A percentile compares a stretch with the other conserved stretches of the same genome.
These are phyloP conservation scores for Leptomonas pyrrhocoris DNA, from an alignment of 208 protist genomes.

Conservation along the genomic window DNA sequence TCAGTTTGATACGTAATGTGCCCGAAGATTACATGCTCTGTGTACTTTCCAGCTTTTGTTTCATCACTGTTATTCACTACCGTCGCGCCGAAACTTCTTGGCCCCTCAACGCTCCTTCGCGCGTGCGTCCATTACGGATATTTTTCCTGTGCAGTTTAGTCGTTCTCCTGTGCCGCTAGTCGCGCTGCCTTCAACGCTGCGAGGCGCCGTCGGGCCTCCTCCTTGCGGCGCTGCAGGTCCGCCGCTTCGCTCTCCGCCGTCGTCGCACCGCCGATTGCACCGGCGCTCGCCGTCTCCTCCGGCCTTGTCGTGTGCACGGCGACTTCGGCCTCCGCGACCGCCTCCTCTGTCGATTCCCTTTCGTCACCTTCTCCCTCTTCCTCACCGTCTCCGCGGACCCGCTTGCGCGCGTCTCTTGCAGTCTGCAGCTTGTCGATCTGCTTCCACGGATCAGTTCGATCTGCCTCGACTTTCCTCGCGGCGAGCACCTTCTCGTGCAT, in stretches of 20 bases:
- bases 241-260: slow-evolving; percentile 10
- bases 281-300: neutral
- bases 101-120: too few species aligned
- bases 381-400: slow-evolving; percentile 14
- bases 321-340: neutral
- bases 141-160: too few species aligned
- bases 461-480: slow-evolving; percentile 27
- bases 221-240: slow-evolving; percentile 50
- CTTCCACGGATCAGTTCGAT: slow-evolving; percentile 26
- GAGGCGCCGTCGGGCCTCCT: slow-evolving; percentile 55
- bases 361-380: slow-evolving; percentile 4
- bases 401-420: slow-evolving; percentile 26
- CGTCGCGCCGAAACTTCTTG: too few species aligned
- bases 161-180: slow-evolving; percentile 9
- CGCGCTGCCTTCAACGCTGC: slow-evolving; percentile 48
- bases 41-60: too few species aligned
- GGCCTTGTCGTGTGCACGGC: too few species aligned
- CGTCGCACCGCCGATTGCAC: neutral
- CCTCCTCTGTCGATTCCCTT: too few species aligned
- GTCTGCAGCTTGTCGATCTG: slow-evolving; percentile 30
- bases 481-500: slow-evolving; percentile 21
- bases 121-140: too few species aligned
- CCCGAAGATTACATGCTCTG: too few species aligned
- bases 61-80: too few species aligned
- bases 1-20: too few species aligned